Evolutionary conservation across 257 asterid species (phyloP).

Genomic region (Lavandula angustifolia): DNA sequence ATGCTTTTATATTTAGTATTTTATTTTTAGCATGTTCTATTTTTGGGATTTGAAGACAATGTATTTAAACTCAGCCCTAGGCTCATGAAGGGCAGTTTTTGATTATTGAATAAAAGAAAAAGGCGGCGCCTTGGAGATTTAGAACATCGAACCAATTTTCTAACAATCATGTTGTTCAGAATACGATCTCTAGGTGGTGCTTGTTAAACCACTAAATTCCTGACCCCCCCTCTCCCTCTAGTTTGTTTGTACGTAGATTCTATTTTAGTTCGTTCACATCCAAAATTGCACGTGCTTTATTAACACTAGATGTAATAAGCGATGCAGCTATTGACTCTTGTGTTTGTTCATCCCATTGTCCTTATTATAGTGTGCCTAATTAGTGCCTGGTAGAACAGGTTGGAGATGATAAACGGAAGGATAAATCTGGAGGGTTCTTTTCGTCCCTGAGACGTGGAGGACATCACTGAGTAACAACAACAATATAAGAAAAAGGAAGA

Average conservation of each 20-base stretch:
- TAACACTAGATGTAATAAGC: background rate
- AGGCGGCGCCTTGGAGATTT: too few relatives aligned
- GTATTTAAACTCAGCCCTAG: too few relatives aligned
- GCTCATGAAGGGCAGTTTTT: too few relatives aligned
- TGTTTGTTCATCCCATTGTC: background rate
- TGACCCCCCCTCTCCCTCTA: too few relatives aligned
- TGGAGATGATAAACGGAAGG: constrained; percentile 71
- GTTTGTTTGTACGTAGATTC: background rate
- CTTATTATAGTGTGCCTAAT: background rate
- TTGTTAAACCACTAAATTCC: background rate
- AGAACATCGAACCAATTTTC: too few relatives aligned
- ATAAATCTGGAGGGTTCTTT: constrained; percentile 81
- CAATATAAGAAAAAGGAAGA: constrained; percentile 9
- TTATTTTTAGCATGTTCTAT: too few relatives aligned
- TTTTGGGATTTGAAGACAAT: too few relatives aligned
- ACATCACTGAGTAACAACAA: constrained; percentile 45
- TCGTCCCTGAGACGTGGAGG: constrained; percentile 79
- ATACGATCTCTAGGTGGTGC: background rate
- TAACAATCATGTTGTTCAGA: background rate
- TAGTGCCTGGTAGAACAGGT: constrained; percentile 51
- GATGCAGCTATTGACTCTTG: background rate
- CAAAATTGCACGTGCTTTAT: background rate
- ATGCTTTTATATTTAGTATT: too few relatives aligned
- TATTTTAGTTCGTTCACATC: background rate
- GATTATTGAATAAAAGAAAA: too few relatives aligned